Evolutionary conservation across 2,329 filamentous ascomycete genomes (phyloP), one percentile per base, ranked within the genome.

Genomic region (Fulvia fulva): DNA sequence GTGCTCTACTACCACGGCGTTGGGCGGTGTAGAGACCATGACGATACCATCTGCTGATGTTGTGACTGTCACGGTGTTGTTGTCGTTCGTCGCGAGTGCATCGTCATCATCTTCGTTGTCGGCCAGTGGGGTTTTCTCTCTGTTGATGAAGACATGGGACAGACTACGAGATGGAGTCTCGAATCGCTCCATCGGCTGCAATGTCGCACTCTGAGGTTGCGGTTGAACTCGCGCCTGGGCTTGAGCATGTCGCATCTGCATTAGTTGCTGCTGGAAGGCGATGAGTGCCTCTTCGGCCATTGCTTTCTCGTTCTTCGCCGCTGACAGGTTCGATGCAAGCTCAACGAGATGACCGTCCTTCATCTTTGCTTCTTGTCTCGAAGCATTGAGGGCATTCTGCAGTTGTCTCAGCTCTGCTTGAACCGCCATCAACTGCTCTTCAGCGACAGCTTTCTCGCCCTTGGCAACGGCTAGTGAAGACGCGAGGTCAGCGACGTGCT

Each of bases 61-160:
- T 21, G 47, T 50, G 23, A 50, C 47, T 14, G 47, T 50, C 5
- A 50, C 26, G 1, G 23, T 32, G 21, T 43, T 43, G 25, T 30
- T 28, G 14, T 23, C 23, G 23, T 43, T n/a, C 3, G 16, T 19
- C 6, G 16, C 21, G 45, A 43, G 22, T 3, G 32, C 14, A 14
- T 43, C 22, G 23, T 65, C 54, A 9, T 64, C 59, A 14, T 62
- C 60, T 5, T 57, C 60, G 16, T 54, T 57, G 45, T 65, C 62
- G 3, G 63, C 65, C n/a, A 63, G 53, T 6, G 62, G 62, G 12
- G 62, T 65, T 45, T 64, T 60, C 12, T 47, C 57, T 16, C 53
- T 58, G 37, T 64, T 64, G 47, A 65, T 57, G 46, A 63, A 64
- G 19, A 64, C 55, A 26, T 64, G 62, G 28, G 56, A 37, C 16